Evolutionary conservation across 73 alveolate species (phyloP), one percentile per base, ranked within the genome.

Genomic region (Paramecium caudatum): DNA sequence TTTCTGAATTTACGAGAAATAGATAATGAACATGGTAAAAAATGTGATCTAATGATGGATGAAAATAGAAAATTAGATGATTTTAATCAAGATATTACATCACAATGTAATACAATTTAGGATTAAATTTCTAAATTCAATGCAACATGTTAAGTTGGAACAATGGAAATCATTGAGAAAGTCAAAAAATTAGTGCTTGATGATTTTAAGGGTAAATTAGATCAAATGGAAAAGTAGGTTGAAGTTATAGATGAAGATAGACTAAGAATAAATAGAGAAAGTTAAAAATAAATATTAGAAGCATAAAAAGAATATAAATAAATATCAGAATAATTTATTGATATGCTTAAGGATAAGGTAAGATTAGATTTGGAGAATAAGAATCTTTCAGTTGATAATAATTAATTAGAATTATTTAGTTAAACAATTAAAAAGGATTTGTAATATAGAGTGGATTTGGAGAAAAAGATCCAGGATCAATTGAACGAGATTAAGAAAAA

Each of bases 31-130:
- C 43, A 68, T 63, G 88, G 88, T 16, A 2, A 74, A 74, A 74
- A 74, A 74, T 74, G 88, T 39, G 88, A 74, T 74, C 19, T 41
- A 17, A 41, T 74, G 88, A 74, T 74, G 88, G 88, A 74, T 41
- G 68, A 45, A 74, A 74, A 74, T 74, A 74, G 88, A 74, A 15
- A 74, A 5, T 39, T 74, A 41, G 88, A 74, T 74, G 88, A 74
- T 41, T 47, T 34, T 17, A 74, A 36, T 3, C 21, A 37, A 21
- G 25, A 36, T 37, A 39, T 34, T 21, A 39, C 39, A 74, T 5
- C 36, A 19, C 9, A 74, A 74, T 41, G 62, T 5, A 23, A 74
- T 39, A 27, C 49, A 34, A 34, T 74, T 27, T 41, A 37, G n/a
- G 88, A 74, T 74, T 23, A 74, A n/a, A 74, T 74, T 16, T 23